These are phyloP conservation scores for Samsoniella hepiali DNA, from an alignment of 2,329 filamentous ascomycete species.

Conservation along the genomic window DNA sequence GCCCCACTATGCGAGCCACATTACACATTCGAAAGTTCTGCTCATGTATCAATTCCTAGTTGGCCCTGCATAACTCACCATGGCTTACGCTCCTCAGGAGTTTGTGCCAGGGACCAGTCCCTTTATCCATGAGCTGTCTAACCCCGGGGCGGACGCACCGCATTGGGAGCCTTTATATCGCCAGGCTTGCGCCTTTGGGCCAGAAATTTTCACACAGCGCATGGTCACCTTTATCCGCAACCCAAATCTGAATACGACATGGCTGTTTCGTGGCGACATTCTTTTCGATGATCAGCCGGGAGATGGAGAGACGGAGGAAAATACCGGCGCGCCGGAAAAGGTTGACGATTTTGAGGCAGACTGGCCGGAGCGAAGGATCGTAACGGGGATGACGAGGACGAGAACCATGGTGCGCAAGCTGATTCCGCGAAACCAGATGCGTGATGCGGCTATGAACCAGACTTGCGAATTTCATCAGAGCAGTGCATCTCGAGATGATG, in stretches of 20 bases:
- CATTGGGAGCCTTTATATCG: constrained; percentile 54
- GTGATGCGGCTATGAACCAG: constrained; percentile 75
- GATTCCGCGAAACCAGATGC: constrained; percentile 74
- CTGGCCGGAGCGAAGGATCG: constrained; percentile 16
- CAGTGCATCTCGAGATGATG: constrained; percentile 29
- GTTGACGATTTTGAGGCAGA: constrained; percentile 30
- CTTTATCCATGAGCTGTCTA: constrained; percentile 34
- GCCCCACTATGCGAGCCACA: background rate
- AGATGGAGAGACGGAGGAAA: constrained; percentile 24
- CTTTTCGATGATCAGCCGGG: constrained; percentile 35
- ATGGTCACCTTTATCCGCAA: constrained; percentile 75
- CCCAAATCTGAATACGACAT: constrained; percentile 74
- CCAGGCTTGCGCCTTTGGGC: constrained; percentile 59
- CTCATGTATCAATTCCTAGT: background rate
- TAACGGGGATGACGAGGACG: constrained; percentile 38
- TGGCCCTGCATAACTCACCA: background rate
- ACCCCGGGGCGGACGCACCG: constrained; percentile 22
- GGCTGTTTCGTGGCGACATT: constrained; percentile 76
- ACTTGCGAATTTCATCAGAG: constrained; percentile 70
- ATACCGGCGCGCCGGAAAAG: background rate
- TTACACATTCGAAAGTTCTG: background rate
- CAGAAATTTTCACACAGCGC: constrained; percentile 60
- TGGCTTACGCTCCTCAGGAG: constrained; percentile 1
- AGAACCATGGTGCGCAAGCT: constrained; percentile 71
- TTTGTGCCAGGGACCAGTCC: constrained; percentile 28